Evolutionary conservation across 139 green algal genomes (phyloP), one percentile per base, ranked within the genome.

Genomic region (Micromonas commoda): DNA sequence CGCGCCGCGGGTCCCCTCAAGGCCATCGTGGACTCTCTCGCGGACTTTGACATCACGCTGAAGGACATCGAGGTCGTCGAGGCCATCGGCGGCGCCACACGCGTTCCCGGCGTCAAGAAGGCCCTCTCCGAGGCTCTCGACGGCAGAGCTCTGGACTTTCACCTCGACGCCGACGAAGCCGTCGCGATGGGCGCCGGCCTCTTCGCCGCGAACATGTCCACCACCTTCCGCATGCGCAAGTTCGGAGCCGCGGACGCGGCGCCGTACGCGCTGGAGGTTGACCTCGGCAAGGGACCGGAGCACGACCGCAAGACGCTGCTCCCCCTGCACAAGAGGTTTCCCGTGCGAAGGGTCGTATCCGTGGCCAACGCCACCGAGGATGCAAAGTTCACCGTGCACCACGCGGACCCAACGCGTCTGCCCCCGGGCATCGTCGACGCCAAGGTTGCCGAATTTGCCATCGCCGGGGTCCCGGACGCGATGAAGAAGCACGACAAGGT

Each of bases 151-250:
- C 53, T 64, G 26, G 53, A 78, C 45, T 91, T 84, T 51, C 96
- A 99, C 83, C 81, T 99, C 82, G 96, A 99, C 81, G 90, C 91
- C 3, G 96, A 98, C 81, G 96, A 99, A 87, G 94, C 95, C 0
- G 80, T 93, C 19, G 95, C 93, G 60, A 82, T 97, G 77, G 96
- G 96, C 2, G 92, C 93, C 0, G 92, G 86, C 24, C 85, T 97
- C 80, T 90, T 96, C 79, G 96, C 93, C 34, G 96, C 96, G 77
- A 99, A 99, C 89, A 84, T 97, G 71, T 91, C 79, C 65, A 97
- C 93, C 77, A 91, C 84, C 64, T 99, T 99, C 90, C 90, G 93
- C n/a, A 86, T 98, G 85, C 89, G 92, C 80, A 91, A 94, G 82
- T 97, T 98, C 85, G 95, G 95, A 73, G 91, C 95, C 85, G 51